Conservation (phyloP, 2,329 filamentous ascomycete genomes). For the Penicillium crustosum region DNA sequence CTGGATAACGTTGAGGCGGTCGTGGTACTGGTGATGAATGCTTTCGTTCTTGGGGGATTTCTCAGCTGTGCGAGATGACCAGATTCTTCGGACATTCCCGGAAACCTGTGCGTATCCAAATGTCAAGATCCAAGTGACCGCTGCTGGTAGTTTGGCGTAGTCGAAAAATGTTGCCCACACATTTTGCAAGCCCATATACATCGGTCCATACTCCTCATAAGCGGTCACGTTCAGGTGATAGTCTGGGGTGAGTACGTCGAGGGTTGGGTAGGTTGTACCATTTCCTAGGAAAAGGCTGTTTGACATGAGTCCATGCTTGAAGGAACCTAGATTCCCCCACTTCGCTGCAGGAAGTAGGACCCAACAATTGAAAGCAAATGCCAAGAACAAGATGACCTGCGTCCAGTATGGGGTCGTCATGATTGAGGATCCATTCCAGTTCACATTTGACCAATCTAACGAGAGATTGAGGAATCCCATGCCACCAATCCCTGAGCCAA, state of each 20-base stretch:
- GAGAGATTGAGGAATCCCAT: slow-evolving; percentile 63
- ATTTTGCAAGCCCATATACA: slow-evolving; percentile 59
- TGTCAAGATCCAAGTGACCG: slow-evolving; percentile 58
- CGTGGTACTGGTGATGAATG: slow-evolving; percentile 58
- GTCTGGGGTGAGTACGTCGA: slow-evolving; percentile 44
- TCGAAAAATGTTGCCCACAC: slow-evolving; percentile 62
- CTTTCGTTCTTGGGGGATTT: slow-evolving; percentile 30
- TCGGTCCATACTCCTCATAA: slow-evolving; percentile 51
- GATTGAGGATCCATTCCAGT: slow-evolving; percentile 50
- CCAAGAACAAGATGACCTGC: slow-evolving; percentile 58
- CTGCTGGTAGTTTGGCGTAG: slow-evolving; percentile 60
- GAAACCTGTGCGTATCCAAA: slow-evolving; percentile 55
- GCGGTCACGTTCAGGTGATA: slow-evolving; percentile 52
- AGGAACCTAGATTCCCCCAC: slow-evolving; percentile 56
- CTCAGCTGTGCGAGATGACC: slow-evolving; percentile 36
- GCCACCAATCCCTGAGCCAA: slow-evolving; percentile 61
- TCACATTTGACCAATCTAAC: slow-evolving; percentile 62
- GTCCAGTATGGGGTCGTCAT: slow-evolving; percentile 60
- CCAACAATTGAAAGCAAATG: slow-evolving; percentile 59
- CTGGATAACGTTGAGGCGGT: slow-evolving; percentile 60
- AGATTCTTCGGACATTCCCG: slow-evolving; percentile 47
- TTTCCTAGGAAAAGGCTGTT: slow-evolving; percentile 56
- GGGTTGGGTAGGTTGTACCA: slow-evolving; percentile 49
- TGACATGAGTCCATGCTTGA: slow-evolving; percentile 57
- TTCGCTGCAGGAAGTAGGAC: slow-evolving; percentile 59